These are phyloP conservation scores for Medicago ruthenica DNA, from an alignment of 306 rosid species.

Conservation along the genomic window DNA sequence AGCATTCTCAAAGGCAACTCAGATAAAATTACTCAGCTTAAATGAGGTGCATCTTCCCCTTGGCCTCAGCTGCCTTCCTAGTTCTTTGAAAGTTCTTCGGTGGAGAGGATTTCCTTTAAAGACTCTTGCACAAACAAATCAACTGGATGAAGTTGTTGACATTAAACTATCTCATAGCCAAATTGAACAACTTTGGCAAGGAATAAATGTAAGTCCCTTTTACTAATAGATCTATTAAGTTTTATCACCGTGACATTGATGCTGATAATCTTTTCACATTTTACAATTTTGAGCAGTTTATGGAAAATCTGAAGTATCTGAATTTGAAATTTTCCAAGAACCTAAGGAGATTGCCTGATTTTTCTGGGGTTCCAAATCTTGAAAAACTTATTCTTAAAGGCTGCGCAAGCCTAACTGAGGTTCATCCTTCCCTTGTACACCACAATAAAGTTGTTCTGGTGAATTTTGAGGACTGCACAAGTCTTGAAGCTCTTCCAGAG, in stretches of 20 bases:
- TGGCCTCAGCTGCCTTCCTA: constrained; percentile 25
- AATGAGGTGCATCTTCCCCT: constrained; percentile 1
- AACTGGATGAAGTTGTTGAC: constrained; percentile 27
- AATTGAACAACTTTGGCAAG: constrained; percentile 37
- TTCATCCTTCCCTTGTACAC: constrained; percentile 32
- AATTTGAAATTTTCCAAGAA: constrained; percentile 16
- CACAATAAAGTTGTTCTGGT: constrained; percentile 6
- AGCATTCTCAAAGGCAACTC: constrained; percentile 35
- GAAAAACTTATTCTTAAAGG: constrained; percentile 13
- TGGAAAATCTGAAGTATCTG: constrained; percentile 12
- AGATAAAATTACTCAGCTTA: constrained; percentile 33
- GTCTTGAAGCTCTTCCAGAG: constrained; percentile 31
- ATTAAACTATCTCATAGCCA: constrained; percentile 25
- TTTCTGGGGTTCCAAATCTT: constrained; percentile 19
- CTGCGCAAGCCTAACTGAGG: not conserved
- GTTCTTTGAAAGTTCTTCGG: constrained; percentile 24
- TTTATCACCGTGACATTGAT: not conserved
- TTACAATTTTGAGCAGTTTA: constrained; percentile 6
- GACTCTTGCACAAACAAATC: not conserved
- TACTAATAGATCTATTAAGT: not conserved
- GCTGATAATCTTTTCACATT: not conserved
- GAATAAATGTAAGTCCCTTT: constrained; percentile 2
- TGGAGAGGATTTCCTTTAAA: constrained; percentile 42
- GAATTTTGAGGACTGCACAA: constrained; percentile 12
- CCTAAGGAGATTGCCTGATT: constrained; percentile 7